Conservation (phyloP, 768 basidiomycete species). For the Kwoniella sp. region DNA sequence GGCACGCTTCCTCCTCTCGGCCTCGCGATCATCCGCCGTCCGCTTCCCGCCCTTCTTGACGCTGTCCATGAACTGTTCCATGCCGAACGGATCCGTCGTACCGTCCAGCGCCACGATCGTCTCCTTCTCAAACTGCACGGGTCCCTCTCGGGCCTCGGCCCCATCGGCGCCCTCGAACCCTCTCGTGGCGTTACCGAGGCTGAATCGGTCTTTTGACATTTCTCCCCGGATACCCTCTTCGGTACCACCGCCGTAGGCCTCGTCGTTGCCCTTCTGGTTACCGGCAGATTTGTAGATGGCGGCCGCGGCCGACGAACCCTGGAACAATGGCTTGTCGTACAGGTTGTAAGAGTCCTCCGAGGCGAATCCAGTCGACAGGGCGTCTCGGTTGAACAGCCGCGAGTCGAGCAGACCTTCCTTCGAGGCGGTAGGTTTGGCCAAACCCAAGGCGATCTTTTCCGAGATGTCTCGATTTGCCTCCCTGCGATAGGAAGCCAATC, state of each 20-base stretch:
- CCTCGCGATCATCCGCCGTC: conserved; percentile 24
- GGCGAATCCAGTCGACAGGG: conserved; percentile 71
- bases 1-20: conserved; percentile 12
- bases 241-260: conserved; percentile 88
- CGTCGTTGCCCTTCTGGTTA: conserved; percentile 70
- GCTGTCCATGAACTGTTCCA: conserved; percentile 94
- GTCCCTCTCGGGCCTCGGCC: conserved; percentile 81
- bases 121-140: conserved; percentile 98
- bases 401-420: conserved; percentile 98
- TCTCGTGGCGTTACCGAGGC: conserved; percentile 69
- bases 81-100: conserved; percentile 83
- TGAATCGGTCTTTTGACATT: conserved; percentile 88
- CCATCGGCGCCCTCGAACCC: conserved; percentile 89
- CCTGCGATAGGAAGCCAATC: conserved; percentile 26
- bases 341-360: conserved; percentile 91
- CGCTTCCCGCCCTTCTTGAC: conserved; percentile 93
- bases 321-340: conserved; percentile 92
- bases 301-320: conserved; percentile 92
- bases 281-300: conserved; percentile 98
- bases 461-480: conserved; percentile 99
- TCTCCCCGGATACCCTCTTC: conserved; percentile 90
- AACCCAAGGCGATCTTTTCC: conserved; percentile 94
- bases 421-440: conserved; percentile 91
- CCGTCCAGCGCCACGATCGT: conserved; percentile 52
- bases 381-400: conserved; percentile 94